Evolutionary conservation across 2,329 filamentous ascomycete species (phyloP), one percentile per base, ranked within the genome.

Genomic region (Dactylellina parvicollis): DNA sequence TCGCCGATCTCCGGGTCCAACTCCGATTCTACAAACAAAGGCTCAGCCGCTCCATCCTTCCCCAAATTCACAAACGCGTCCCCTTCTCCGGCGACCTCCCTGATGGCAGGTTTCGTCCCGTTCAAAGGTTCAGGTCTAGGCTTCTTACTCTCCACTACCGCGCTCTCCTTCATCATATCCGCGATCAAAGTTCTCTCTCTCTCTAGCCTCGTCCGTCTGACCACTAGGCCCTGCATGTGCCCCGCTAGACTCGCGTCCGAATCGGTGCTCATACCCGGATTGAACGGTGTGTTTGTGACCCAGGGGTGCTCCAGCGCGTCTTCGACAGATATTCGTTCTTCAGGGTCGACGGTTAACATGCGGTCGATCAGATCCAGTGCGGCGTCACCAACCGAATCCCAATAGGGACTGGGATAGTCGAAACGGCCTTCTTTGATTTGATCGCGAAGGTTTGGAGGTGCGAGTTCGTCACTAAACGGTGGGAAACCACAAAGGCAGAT

Each of bases 401-500:
- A 99, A 81, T 98, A 98, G 0, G 95, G 95, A 1, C 92, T 96
- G 0, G 95, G 94, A 79, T 97, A 99, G 80, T 97, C 91, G 79
- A 96, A 99, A 18, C 88, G 86, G 14, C 92, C 95, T 80, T 87
- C 86, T 80, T 90, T 93, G 82, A 96, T 98, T 82, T 98, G 61
- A 26, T 59, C 40, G 42, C 64, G 50, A n/a, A 75, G 61, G 20
- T 46, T 96, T 89, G 34, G 82, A 82, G 0, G 88, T 89, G 81
- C 89, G 91, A 98, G 87, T 81, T 99, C 95, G 78, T 99, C 95
- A 0, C 92, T 96, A 82, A 99, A 99, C 0, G 95, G 95, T 3
- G 94, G 95, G 79, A 98, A 98, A 34, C 95, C 95, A 79, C 95
- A 98, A 3, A 98, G 86, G 79, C 92, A 97, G 77, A 98, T 98